Base-by-base conservation (phyloP, 305 asterid genomes). In the Nicotiana rustica region DNA sequence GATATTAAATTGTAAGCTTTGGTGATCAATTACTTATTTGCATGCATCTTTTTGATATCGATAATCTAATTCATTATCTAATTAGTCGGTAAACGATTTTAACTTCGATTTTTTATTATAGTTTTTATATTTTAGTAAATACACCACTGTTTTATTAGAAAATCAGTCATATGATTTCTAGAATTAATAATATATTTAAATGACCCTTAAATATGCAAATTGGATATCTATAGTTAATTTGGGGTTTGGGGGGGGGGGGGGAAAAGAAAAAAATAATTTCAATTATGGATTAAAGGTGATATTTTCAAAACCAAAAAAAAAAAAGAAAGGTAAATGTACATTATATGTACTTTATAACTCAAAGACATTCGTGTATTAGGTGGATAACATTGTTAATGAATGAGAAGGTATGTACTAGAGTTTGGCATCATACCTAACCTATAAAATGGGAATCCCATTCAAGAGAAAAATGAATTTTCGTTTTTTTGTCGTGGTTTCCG, bases 391-490 rank as follows among this genome's bases (percentile, higher is more conserved):
- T 55, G 25, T 29, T 29, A 19, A 15, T 76, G 49, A 52, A 29
- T 38, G 47, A 38, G 55, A 49, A 47, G 25, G 13, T 25, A 75
- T 29, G 2, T 17, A 55, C 13, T 29, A 31, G 49, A 29, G 66
- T 31, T 76, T 29, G 79, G 49, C 10, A 31, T 76, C 47, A 29
- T 55, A 76, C 80, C 80, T 55, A 76, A 55, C 66, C 49, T 52
- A 3, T 31, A 76, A 75, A 55, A 55, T 76, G 25, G 15, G 80
- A 55, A 76, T 76, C 80, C 66, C 49, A 76, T 15, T 76, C 15
- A 76, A 76, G 17, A 75, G 52, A 12, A 49, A n/a, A n/a, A n/a
- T n/a, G n/a, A n/a, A n/a, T n/a, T n/a, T n/a, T n/a, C n/a, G n/a
- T n/a, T n/a, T n/a, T n/a, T n/a, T n/a, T n/a, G n/a, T n/a, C n/a